phyloP scores from a whole-genome alignment of 352 stramenopile genomes.

The Globisporangium solare region DNA sequence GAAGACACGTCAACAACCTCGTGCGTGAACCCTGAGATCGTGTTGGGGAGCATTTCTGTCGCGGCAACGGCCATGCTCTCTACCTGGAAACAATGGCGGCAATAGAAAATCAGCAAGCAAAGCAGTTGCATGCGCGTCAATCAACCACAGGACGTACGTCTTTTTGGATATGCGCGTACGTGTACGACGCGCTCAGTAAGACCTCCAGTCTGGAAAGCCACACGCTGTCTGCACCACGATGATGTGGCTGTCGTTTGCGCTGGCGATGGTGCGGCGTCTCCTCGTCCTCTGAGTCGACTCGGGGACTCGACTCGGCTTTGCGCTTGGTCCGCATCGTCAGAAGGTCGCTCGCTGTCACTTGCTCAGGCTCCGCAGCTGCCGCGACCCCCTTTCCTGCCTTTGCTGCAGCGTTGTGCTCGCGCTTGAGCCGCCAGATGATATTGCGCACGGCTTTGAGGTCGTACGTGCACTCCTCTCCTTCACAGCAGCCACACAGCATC shows the following conservation, averaged over 20 bases:
- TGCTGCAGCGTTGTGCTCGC: neutral
- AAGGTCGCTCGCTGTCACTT: no score
- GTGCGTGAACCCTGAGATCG: constrained; percentile 9
- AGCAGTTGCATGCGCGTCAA: neutral
- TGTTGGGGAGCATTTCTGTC: constrained; percentile 4
- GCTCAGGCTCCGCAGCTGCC: no score
- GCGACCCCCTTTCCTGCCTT: no score
- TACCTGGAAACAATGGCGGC: neutral
- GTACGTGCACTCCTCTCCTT: constrained; percentile 10
- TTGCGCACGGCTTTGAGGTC: constrained; percentile 10
- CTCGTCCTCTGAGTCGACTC: no score
- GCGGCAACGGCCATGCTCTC: neutral
- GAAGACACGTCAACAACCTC: constrained; percentile 1
- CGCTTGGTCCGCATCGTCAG: no score
- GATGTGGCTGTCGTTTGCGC: no score
- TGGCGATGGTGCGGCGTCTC: no score
- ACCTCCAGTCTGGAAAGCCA: constrained; percentile 6
- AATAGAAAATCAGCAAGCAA: neutral
- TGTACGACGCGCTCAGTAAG: constrained; percentile 1
- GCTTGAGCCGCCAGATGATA: constrained; percentile 9
- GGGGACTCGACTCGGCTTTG: no score
- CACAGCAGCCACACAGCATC: neutral
- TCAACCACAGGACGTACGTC: neutral
- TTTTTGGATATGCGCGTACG: constrained; percentile 1
- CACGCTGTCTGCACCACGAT: neutral